A percentile compares a stretch with the other conserved stretches of the same genome.
These are phyloP conservation scores for Hygrophorus pudorinus DNA, from an alignment of 768 basidiomycete genomes.

Conservation along the genomic window DNA sequence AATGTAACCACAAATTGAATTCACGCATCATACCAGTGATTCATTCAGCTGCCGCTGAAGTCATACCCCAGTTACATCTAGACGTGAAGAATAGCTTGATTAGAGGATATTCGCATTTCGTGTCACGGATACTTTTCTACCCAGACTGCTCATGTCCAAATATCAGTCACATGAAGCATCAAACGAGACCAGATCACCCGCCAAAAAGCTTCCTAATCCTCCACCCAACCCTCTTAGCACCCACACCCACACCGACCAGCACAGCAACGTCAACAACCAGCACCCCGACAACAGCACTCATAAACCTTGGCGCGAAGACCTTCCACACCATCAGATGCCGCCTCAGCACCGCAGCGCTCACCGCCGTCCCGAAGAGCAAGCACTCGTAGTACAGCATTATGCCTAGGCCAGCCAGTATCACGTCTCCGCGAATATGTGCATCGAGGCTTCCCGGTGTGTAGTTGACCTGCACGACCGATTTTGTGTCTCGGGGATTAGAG, in stretches of 20 bases:
- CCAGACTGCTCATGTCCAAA: not conserved
- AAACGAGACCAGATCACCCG: not conserved
- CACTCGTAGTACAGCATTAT: constrained; percentile 61
- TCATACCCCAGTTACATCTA: too few relatives aligned
- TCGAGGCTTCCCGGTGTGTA: constrained; percentile 12
- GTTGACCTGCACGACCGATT: constrained; percentile 9
- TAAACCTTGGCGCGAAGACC: constrained; percentile 93
- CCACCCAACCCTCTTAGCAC: constrained; percentile 33
- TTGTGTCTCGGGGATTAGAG: constrained; percentile 1
- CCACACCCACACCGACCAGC: constrained; percentile 52
- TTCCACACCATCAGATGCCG: constrained; percentile 99
- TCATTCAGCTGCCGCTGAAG: too few relatives aligned
- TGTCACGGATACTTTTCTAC: not conserved
- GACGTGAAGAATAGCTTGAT: too few relatives aligned
- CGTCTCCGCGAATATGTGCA: constrained; percentile 26
- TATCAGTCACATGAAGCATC: not conserved
- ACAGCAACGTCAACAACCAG: constrained; percentile 63
- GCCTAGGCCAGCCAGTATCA: constrained; percentile 46
- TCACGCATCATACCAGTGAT: too few relatives aligned
- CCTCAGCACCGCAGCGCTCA: constrained; percentile 65
- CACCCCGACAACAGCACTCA: constrained; percentile 60
- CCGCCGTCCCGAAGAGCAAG: constrained; percentile 58
- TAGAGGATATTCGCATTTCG: too few relatives aligned
- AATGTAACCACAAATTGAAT: too few relatives aligned
- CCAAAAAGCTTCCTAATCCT: constrained; percentile 19